phyloP scores from a whole-genome alignment of 2,329 filamentous ascomycete genomes.

The Tolypocladium nubicola region DNA sequence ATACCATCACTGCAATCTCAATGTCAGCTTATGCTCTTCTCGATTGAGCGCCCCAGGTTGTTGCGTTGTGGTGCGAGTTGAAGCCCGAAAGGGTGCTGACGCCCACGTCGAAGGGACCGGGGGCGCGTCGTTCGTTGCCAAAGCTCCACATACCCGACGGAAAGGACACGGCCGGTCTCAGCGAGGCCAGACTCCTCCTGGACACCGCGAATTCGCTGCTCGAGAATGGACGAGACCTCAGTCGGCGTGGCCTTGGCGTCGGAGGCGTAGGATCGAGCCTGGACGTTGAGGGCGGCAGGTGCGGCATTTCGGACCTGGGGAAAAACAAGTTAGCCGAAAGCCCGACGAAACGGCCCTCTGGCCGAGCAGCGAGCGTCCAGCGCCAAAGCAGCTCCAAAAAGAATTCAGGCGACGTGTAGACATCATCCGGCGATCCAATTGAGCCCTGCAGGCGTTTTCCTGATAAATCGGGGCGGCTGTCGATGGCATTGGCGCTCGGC shows the following conservation, averaged over 20 bases:
- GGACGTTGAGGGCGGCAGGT: constrained; percentile 63
- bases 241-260: constrained; percentile 93
- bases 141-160: constrained; percentile 75
- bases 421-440: constrained; percentile 20
- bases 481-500: constrained; percentile 35
- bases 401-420: constrained; percentile 11
- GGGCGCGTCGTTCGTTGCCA: constrained; percentile 1
- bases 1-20: constrained; percentile 83
- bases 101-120: background rate
- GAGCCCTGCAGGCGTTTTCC: constrained; percentile 18
- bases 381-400: constrained; percentile 23
- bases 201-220: constrained; percentile 97
- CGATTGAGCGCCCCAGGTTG: background rate
- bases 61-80: background rate
- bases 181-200: constrained; percentile 93
- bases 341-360: constrained; percentile 28
- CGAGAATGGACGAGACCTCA: constrained; percentile 98
- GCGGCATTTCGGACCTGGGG: constrained; percentile 75
- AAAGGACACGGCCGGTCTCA: constrained; percentile 98
- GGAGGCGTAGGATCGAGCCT: constrained; percentile 74
- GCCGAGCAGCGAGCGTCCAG: constrained; percentile 11
- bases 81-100: background rate
- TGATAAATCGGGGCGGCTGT: constrained; percentile 22
- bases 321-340: constrained; percentile 47
- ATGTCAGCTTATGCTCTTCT: constrained; percentile 14